Base-by-base conservation (phyloP, 1,284 basidiomycete genomes). In the Papiliotrema flavescens region DNA sequence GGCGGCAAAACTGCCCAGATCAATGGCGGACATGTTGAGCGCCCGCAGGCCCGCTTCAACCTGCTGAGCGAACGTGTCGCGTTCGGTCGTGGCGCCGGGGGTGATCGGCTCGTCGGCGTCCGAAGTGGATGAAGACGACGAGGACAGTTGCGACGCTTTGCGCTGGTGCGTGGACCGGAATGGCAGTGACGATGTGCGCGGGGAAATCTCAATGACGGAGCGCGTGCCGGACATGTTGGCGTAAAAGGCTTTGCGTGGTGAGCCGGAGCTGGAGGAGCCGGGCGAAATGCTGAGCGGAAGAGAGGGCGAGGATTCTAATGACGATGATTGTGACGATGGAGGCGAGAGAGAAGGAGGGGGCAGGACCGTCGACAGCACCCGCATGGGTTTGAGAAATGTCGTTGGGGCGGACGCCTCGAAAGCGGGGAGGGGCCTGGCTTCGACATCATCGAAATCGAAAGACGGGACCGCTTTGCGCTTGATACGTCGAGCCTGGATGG, bases 121-220 rank as follows among this genome's bases (percentile, higher is more conserved):
- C 2, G 41, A 37, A 32, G 59, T 9, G 22, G 49, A n/a, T 19
- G 44, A 51, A 15, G 47, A 28, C 17, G 34, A 22, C 22, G 39
- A 20, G 1, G 48, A n/a, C 28, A 6, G 28, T 32, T 32, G 6
- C 17, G 45, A 19, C 8, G 34, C 19, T 15, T 14, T 15, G 17
- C 44, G n/a, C 13, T 41, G 55, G 17, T 47, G 44, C n/a, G 44
- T 44, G n/a, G 51, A 45, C 36, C 26, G 36, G 40, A 20, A 49
- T 22, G 23, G 42, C 26, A 28, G 36, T 37, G 49, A 46, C 23
- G 52, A 52, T 34, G 26, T 17, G 15, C 48, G 32, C 14, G 55
- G 34, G 22, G 55, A 50, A 19, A 66, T 53, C 47, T 64, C 64
- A 49, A 66, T 57, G 22, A 57, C 56, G 17, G 57, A 60, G 57